A percentile compares a stretch with the other conserved stretches of the same genome.
phyloP scores from a whole-genome alignment of 1,284 basidiomycete genomes.

The Hymenochaete sp. region DNA sequence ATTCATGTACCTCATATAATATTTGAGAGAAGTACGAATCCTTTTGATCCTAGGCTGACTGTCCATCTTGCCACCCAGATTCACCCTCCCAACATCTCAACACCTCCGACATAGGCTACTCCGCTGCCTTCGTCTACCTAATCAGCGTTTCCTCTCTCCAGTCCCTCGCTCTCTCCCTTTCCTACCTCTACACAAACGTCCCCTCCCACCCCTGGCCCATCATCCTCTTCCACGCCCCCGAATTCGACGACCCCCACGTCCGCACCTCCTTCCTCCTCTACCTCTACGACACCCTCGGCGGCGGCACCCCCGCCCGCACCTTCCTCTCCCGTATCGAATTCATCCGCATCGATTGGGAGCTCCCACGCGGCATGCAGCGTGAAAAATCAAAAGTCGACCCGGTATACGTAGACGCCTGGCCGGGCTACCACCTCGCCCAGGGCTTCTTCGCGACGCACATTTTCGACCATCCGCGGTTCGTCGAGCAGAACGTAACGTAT shows the following conservation, averaged over 20 bases:
- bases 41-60: too few species aligned
- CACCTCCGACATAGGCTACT: slow-evolving; percentile 5
- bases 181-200: slow-evolving; percentile 13
- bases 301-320: slow-evolving; percentile 10
- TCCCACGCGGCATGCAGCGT: slow-evolving; percentile 12
- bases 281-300: slow-evolving; percentile 15
- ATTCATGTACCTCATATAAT: too few species aligned
- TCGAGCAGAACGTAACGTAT: slow-evolving; percentile 18
- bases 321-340: slow-evolving; percentile 15
- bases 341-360: slow-evolving; percentile 12
- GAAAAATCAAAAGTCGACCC: slow-evolving; percentile 16
- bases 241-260: slow-evolving; percentile 10
- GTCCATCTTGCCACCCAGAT: neutral
- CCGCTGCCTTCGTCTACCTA: slow-evolving; percentile 14
- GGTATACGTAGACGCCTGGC: slow-evolving; percentile 14
- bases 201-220: slow-evolving; percentile 16
- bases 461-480: slow-evolving; percentile 18
- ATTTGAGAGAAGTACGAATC: too few species aligned
- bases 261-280: slow-evolving; percentile 10
- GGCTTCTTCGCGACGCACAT: slow-evolving; percentile 18
- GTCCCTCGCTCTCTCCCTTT: slow-evolving; percentile 12
- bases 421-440: slow-evolving; percentile 19
- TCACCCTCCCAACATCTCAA: slow-evolving; percentile 6
- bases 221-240: slow-evolving; percentile 13
- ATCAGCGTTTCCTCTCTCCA: slow-evolving; percentile 11